Conservation (phyloP, 352 stramenopile species). For the Phytopythium vexans region DNA sequence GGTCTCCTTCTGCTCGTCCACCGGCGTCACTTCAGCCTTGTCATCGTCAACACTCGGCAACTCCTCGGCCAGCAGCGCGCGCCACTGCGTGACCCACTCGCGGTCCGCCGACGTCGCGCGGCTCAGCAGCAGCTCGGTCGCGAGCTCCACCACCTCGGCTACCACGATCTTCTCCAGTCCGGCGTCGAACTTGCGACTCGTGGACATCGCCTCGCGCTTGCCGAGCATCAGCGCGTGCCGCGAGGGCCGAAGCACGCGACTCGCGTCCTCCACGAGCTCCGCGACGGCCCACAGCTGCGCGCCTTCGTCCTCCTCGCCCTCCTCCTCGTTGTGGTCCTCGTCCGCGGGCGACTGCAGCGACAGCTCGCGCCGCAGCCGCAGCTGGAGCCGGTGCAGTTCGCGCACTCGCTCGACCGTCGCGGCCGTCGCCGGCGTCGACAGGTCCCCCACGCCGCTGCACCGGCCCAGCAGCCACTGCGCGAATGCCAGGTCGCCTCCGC, state of each 20-base stretch:
- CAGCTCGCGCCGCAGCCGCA: slow-evolving; percentile 40
- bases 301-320: slow-evolving; percentile 4
- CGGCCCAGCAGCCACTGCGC: slow-evolving; percentile 60
- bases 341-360: slow-evolving; percentile 9
- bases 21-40: slow-evolving; percentile 1
- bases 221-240: slow-evolving; percentile 21
- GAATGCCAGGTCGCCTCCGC: slow-evolving; percentile 39
- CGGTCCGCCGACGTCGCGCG: slow-evolving; percentile 27
- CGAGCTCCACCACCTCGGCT: slow-evolving; percentile 56
- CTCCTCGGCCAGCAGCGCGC: slow-evolving; percentile 28
- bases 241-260: slow-evolving; percentile 22
- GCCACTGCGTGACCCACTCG: slow-evolving; percentile 47
- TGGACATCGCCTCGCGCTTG: slow-evolving; percentile 15
- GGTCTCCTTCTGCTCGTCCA: not conserved
- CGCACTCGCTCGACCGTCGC: slow-evolving; percentile 28
- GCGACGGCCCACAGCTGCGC: slow-evolving; percentile 13
- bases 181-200: slow-evolving; percentile 18
- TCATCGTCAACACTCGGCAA: slow-evolving; percentile 4
- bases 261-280: slow-evolving; percentile 30
- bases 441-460: slow-evolving; percentile 40
- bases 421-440: slow-evolving; percentile 21
- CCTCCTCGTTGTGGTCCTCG: slow-evolving; percentile 8
- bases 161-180: slow-evolving; percentile 36
- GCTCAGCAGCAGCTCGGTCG: slow-evolving; percentile 64
- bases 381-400: slow-evolving; percentile 40